Evolutionary conservation across 139 green algal genomes (phyloP).

Genomic region (Chlorella sp.): DNA sequence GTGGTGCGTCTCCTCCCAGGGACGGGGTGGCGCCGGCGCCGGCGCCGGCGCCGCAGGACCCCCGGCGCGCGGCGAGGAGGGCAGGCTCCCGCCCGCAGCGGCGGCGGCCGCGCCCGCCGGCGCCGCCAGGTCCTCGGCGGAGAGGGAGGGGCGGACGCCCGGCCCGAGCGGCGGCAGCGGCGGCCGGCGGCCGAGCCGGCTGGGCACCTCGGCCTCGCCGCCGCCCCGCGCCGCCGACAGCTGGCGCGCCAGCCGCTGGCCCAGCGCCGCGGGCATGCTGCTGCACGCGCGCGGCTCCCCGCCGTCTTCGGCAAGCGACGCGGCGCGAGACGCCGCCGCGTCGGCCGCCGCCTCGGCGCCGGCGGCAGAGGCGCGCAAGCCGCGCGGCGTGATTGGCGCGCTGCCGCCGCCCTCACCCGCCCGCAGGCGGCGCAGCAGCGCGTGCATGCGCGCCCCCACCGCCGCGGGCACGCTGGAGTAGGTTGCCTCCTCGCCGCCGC

Average conservation of each 20-base stretch:
- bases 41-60: not conserved
- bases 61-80: not conserved
- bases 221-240: not conserved
- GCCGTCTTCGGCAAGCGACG: not conserved
- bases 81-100: not conserved
- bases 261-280: conserved; percentile 6
- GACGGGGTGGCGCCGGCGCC: not conserved
- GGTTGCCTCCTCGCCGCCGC: not conserved
- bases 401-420: not conserved
- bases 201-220: not conserved
- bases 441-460: not conserved
- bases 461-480: conserved; percentile 24
- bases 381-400: not conserved
- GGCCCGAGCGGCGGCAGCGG: not conserved
- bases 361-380: not conserved
- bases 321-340: not conserved
- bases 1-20: conserved; percentile 8
- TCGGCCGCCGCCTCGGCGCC: not conserved
- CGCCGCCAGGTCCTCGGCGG: not conserved
- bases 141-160: not conserved
- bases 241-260: conserved; percentile 16
- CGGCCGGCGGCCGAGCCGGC: not conserved
- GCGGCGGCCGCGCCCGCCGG: not conserved
- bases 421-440: conserved; percentile 4
- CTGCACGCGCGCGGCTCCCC: not conserved